Evolutionary conservation across 768 basidiomycete genomes (phyloP).

Genomic region (Suillus weaverae): DNA sequence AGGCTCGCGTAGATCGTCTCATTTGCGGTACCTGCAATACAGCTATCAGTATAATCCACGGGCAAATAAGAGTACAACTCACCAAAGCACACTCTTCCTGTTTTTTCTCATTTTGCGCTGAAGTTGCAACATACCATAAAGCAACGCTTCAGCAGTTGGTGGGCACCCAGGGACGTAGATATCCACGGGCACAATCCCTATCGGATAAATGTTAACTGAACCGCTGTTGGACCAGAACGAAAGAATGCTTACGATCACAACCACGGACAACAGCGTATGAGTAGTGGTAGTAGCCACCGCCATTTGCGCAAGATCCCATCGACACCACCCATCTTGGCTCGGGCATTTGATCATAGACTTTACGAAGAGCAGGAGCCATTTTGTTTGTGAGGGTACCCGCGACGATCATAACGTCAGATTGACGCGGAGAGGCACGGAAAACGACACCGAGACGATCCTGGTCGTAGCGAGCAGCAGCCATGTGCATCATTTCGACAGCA

Average conservation of each 20-base stretch:
- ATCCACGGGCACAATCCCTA: constrained; percentile 96
- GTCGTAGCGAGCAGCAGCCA: constrained; percentile 98
- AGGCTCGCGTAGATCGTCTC: constrained; percentile 18
- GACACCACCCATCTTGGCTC: constrained; percentile 99
- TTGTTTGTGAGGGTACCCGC: constrained; percentile 99
- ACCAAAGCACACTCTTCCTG: constrained; percentile 89
- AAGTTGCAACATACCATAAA: constrained; percentile 95
- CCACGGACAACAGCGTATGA: constrained; percentile 98
- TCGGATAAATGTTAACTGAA: not conserved
- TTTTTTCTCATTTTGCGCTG: constrained; percentile 94
- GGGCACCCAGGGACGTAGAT: constrained; percentile 98
- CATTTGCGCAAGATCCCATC: constrained; percentile 99
- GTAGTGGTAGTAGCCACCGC: constrained; percentile 96
- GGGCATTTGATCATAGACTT: constrained; percentile 98
- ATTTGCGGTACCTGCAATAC: constrained; percentile 56
- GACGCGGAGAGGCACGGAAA: constrained; percentile 98
- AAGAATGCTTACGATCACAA: constrained; percentile 78
- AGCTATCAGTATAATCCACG: not conserved
- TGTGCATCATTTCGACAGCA: constrained; percentile 99
- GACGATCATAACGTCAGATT: constrained; percentile 98
- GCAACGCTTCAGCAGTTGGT: constrained; percentile 92
- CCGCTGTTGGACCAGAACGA: not conserved
- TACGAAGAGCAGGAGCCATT: constrained; percentile 97
- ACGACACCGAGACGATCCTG: constrained; percentile 97
- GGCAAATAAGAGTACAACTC: constrained; percentile 15